phyloP scores from a whole-genome alignment of 2,329 filamentous ascomycete species.

The Pestalotiopsis sp. region DNA sequence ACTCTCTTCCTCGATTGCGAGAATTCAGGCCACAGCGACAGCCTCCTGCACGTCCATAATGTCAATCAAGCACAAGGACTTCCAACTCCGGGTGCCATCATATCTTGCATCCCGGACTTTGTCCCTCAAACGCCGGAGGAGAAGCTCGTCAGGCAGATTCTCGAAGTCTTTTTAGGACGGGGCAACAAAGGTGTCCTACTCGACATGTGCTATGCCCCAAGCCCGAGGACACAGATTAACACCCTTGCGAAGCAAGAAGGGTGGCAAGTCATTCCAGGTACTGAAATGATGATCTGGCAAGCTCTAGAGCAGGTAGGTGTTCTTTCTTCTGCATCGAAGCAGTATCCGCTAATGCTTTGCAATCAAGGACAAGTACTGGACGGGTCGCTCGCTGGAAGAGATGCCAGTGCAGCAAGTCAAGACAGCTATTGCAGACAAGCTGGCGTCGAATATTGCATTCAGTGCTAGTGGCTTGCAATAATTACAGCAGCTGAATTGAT shows the following conservation, averaged over 20 bases:
- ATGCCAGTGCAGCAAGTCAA: background rate
- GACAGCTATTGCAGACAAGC: background rate
- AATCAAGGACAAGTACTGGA: background rate
- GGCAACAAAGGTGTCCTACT: slow-evolving; percentile 68
- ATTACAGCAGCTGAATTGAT: too few species aligned
- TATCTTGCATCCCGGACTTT: slow-evolving; percentile 77
- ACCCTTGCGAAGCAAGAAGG: slow-evolving; percentile 61
- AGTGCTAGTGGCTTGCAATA: too few species aligned
- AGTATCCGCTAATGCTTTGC: background rate
- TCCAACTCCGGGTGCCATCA: slow-evolving; percentile 65
- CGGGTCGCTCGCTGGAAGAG: background rate
- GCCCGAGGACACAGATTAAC: slow-evolving; percentile 68
- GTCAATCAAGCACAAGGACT: slow-evolving; percentile 60
- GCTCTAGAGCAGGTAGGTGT: slow-evolving; percentile 59
- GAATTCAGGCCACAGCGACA: slow-evolving; percentile 59
- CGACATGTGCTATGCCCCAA: slow-evolving; percentile 84
- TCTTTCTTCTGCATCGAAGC: background rate
- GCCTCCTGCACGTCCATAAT: slow-evolving; percentile 63
- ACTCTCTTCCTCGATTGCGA: slow-evolving; percentile 68
- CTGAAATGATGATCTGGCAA: slow-evolving; percentile 78
- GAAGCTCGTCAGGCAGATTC: slow-evolving; percentile 57
- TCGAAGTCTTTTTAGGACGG: slow-evolving; percentile 50
- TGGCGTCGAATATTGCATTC: background rate
- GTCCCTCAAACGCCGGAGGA: slow-evolving; percentile 67
- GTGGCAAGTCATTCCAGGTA: slow-evolving; percentile 76